A percentile compares a stretch with the other conserved stretches of the same genome.
Evolutionary conservation across 805 yeast species (phyloP).

Genomic region (Wickerhamiella cacticola): DNA sequence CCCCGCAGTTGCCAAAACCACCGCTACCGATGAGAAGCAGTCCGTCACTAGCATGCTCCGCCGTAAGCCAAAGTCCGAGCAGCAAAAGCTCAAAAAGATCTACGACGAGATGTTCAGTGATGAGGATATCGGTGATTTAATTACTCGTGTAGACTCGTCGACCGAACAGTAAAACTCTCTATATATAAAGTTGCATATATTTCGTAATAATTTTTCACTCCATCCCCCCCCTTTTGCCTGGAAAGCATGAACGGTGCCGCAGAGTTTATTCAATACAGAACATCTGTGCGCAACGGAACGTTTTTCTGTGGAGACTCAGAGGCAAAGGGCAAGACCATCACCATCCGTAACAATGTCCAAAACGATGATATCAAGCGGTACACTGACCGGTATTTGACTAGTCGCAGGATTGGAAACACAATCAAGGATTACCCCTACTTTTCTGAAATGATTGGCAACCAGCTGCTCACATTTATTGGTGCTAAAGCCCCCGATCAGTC

Average conservation of each 20-base stretch:
- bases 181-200: not conserved
- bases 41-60: conserved; percentile 14
- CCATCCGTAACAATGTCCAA: conserved; percentile 14
- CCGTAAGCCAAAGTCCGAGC: conserved; percentile 15
- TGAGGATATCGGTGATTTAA: conserved; percentile 28
- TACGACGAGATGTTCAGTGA: conserved; percentile 26
- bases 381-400: conserved; percentile 65
- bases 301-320: conserved; percentile 21
- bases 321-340: conserved; percentile 17
- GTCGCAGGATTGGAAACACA: conserved; percentile 56
- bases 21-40: conserved; percentile 13
- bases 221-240: not conserved
- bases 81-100: conserved; percentile 15
- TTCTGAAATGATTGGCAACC: conserved; percentile 61
- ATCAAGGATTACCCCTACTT: conserved; percentile 69
- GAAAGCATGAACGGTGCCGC: conserved; percentile 10
- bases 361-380: conserved; percentile 69
- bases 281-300: conserved; percentile 16
- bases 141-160: conserved; percentile 14
- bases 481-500: conserved; percentile 39
- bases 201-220: conserved; percentile 7
- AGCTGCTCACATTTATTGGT: conserved; percentile 62
- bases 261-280: conserved; percentile 9
- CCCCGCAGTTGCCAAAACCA: not conserved
- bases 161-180: not conserved